Base-by-base conservation (phyloP, 345 rosid species). In the Eucalyptus pumila region DNA sequence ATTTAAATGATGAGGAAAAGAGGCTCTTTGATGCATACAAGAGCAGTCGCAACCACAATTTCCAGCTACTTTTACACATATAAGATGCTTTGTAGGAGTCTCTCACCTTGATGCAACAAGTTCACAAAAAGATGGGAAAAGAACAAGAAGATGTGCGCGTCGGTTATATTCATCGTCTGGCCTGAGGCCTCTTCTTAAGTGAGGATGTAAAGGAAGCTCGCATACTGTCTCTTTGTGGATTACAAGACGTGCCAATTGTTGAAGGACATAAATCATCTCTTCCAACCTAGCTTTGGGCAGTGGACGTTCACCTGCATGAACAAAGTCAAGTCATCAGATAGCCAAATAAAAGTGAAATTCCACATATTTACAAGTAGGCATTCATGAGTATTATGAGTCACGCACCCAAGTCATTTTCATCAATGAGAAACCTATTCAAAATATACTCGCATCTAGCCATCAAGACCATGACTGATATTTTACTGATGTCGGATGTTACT, bases 81-180 rank as follows among this genome's bases (percentile, higher is more conserved):
- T 42, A 56, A 40, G 85, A 76, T 23, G 85, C 85, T 80, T 72
- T 14, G 27, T 2, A 88, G 58, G 37, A 49, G 37, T 21, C 27
- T 48, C 94, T 93, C 90, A 97, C 99, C 99, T 95, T 81, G 99
- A 94, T 89, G 92, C 89, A n/a, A 98, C 93, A 32, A 98, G 96
- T 92, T 98, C 99, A 40, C 96, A 98, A n/a, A 98, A 91, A 34
- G 98, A 91, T 24, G 98, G 97, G 83, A 97, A 98, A 83, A 98
- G 94, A 88, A 95, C 96, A 67, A 98, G 95, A 86, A 98, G 95
- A 93, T 98, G 99, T 3, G 94, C 93, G 88, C 91, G 94, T 81
- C 88, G 91, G 85, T 88, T 89, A 37, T 91, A 91, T 81, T 92
- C 91, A 60, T 93, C 89, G 15, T 92, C 91, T 48, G 89, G 90